phyloP scores from a whole-genome alignment of 306 rosid species.

The apple (Malus domestica) region DNA sequence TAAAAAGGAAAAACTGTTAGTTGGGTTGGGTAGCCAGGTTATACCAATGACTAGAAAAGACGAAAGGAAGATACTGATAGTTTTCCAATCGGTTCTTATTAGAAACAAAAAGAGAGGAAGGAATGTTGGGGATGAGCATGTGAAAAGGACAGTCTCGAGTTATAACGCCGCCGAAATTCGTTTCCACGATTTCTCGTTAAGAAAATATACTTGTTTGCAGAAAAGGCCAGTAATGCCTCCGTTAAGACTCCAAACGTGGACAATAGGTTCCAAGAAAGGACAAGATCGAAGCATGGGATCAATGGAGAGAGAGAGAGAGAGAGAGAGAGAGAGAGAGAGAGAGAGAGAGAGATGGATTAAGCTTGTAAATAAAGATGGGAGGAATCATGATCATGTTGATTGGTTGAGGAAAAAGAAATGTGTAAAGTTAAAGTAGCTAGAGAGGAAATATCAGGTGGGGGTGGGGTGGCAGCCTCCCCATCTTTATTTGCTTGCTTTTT shows the following conservation, averaged over 20 bases:
- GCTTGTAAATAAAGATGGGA: slow-evolving; percentile 47
- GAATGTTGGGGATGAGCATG: slow-evolving; percentile 9
- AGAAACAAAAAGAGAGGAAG: neutral
- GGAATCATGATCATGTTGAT: slow-evolving; percentile 29
- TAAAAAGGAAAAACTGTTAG: neutral
- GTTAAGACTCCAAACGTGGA: slow-evolving; percentile 34
- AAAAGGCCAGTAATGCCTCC: slow-evolving; percentile 12
- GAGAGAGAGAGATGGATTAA: slow-evolving; percentile 6
- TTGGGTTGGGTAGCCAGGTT: neutral
- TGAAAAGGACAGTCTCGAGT: slow-evolving; percentile 34
- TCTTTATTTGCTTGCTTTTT: slow-evolving; percentile 14
- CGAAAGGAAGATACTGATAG: neutral
- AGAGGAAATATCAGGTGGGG: slow-evolving; percentile 12
- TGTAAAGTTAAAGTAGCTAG: slow-evolving; percentile 23
- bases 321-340: slow-evolving; percentile 16
- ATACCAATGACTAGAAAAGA: neutral
- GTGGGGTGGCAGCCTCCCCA: slow-evolving; percentile 21
- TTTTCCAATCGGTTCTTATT: neutral
- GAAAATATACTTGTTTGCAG: slow-evolving; percentile 25
- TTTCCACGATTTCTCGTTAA: slow-evolving; percentile 28
- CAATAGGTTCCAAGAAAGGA: slow-evolving; percentile 52
- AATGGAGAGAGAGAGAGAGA: slow-evolving; percentile 10
- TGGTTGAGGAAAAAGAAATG: slow-evolving; percentile 36
- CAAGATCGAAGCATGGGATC: slow-evolving; percentile 80
- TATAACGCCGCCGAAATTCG: slow-evolving; percentile 62